Evolutionary conservation across 305 asterid species (phyloP), one percentile per base, ranked within the genome.

Genomic region (Stenogyne calaminthoides): DNA sequence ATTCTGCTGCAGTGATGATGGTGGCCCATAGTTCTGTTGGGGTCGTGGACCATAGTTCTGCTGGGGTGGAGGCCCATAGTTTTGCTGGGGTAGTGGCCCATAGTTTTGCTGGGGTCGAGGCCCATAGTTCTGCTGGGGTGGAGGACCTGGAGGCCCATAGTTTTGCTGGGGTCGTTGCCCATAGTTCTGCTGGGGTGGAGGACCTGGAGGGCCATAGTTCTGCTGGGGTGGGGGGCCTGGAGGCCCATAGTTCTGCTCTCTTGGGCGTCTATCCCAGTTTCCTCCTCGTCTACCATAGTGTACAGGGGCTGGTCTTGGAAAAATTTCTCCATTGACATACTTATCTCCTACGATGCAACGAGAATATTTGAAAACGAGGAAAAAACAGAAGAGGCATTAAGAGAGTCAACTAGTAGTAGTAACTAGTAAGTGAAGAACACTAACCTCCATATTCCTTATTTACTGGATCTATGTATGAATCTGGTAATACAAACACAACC

Each of bases 401-500:
- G 59, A 64, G 58, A 46, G 9, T 22, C 65, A 64, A 71, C 27
- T 37, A 39, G 11, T 37, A 15, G 6, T 65, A 34, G 57, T 29
- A 60, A 44, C 6, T 65, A 34, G 57, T 29, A 60, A 44, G 55
- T 66, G 40, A 36, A 29, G 29, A 63, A n/a, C 61, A 39, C 79
- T 57, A 74, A 90, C 99, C 99, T 95, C 99, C 99, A 72, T 95
- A 95, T 74, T 92, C 96, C 86, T 95, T 92, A 60, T 92, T 89
- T 14, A 74, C 84, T 19, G 98, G 95, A 85, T 95, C 98, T 44
- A 90, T 90, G 77, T 95, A 95, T 9, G 99, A 95, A 83, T 95
- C 99, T 36, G 99, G 99, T 75, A 95, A 78, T 16, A 95, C 89
- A 78, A 95, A 92, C 25, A 95, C 91, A 67, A 95, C 99, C 67